Conservation (phyloP, 768 basidiomycete genomes). For the Lanmaoa rubissima region DNA sequence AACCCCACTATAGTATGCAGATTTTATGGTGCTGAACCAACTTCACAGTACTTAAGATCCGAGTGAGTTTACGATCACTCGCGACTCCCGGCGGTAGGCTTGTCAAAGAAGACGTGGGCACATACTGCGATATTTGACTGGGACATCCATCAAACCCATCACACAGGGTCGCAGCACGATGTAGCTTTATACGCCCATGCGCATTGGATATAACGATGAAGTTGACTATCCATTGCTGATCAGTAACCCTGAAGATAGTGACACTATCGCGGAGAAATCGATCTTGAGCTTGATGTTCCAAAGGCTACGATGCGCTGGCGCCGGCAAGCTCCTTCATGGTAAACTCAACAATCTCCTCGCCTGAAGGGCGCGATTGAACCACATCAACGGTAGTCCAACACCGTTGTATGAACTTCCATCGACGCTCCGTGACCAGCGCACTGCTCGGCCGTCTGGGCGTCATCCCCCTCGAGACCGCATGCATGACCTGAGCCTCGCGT, state of each 20-base stretch:
- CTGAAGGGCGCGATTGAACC: conserved; percentile 27
- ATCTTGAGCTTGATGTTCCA: neutral
- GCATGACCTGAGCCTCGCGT: conserved; percentile 9
- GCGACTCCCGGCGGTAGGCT: no score
- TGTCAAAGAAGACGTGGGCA: neutral
- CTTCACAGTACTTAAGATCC: neutral
- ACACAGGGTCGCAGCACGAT: neutral
- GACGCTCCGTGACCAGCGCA: conserved; percentile 1
- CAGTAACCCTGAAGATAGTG: neutral
- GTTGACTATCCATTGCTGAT: neutral
- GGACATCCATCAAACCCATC: neutral
- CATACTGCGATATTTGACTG: neutral
- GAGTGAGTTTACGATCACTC: no score
- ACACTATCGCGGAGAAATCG: neutral
- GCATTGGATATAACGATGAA: neutral
- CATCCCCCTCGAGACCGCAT: conserved; percentile 7
- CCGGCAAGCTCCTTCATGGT: neutral
- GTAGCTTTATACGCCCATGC: neutral
- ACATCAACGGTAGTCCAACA: conserved; percentile 27
- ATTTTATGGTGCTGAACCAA: neutral
- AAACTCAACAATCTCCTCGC: conserved; percentile 25
- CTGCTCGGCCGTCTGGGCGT: neutral
- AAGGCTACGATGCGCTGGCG: neutral
- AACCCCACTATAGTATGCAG: neutral
- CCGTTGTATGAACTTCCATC: conserved; percentile 11